phyloP scores from a whole-genome alignment of 805 yeast species.

The Yarrowia divulgata region DNA sequence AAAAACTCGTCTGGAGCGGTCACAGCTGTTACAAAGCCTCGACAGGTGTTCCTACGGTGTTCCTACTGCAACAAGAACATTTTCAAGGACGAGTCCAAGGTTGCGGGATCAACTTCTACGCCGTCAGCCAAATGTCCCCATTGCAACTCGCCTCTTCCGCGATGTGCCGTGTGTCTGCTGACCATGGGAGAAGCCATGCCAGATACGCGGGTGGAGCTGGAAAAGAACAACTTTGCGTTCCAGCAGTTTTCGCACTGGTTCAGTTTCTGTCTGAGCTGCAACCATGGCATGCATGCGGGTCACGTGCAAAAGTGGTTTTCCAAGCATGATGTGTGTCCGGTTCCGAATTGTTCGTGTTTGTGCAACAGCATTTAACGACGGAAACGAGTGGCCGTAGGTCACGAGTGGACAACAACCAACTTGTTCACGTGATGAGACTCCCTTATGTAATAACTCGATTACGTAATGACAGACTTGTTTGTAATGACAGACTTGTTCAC shows the following conservation, averaged over 20 bases:
- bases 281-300: slow-evolving; percentile 93
- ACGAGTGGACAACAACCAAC: not conserved
- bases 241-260: slow-evolving; percentile 77
- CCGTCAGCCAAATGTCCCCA: slow-evolving; percentile 64
- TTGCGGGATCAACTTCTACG: not conserved
- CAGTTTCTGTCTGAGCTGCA: slow-evolving; percentile 87
- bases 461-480: no score
- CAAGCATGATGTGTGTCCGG: slow-evolving; percentile 87
- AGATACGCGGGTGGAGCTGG: slow-evolving; percentile 39
- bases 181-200: slow-evolving; percentile 65
- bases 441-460: no score
- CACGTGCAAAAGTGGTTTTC: slow-evolving; percentile 97
- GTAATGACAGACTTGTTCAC: no score
- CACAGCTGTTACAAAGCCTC: slow-evolving; percentile 61
- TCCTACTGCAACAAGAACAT: slow-evolving; percentile 71
- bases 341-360: slow-evolving; percentile 87
- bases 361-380: slow-evolving; percentile 57
- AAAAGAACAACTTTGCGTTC: slow-evolving; percentile 43
- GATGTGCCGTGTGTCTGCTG: slow-evolving; percentile 87
- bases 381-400: not conserved
- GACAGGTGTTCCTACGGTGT: slow-evolving; percentile 85
- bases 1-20: slow-evolving; percentile 57
- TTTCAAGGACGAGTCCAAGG: slow-evolving; percentile 39
- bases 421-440: no score
- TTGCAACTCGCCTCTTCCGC: slow-evolving; percentile 85